These are phyloP conservation scores for Pseudofabraea citricarpa DNA, from an alignment of 2,329 filamentous ascomycete species.

Conservation along the genomic window DNA sequence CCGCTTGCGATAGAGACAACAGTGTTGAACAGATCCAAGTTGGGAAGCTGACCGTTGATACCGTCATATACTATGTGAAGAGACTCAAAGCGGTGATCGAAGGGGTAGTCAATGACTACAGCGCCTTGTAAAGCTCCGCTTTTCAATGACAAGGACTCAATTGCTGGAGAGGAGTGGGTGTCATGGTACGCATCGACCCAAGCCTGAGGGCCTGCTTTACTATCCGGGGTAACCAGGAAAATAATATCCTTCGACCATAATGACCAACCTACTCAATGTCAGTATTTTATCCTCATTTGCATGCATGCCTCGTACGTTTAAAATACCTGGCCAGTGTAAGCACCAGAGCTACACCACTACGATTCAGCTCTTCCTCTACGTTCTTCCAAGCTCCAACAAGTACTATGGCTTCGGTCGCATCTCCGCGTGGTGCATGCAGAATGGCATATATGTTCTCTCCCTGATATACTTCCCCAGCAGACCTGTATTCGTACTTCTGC, in stretches of 20 bases:
- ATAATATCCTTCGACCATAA: constrained; percentile 99
- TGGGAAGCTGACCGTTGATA: constrained; percentile 90
- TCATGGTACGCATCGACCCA: constrained; percentile 99
- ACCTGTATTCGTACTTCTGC: constrained; percentile 82
- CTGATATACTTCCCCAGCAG: constrained; percentile 66
- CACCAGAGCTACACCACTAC: constrained; percentile 80
- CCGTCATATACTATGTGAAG: constrained; percentile 93
- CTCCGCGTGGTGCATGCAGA: constrained; percentile 86
- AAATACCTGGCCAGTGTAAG: constrained; percentile 91
- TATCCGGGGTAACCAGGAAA: constrained; percentile 83
- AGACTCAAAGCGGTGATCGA: constrained; percentile 77
- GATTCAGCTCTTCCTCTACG: constrained; percentile 71
- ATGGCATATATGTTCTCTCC: constrained; percentile 94
- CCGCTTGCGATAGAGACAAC: constrained; percentile 81
- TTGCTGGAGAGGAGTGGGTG: constrained; percentile 65
- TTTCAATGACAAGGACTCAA: constrained; percentile 79
- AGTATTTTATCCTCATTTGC: constrained; percentile 2
- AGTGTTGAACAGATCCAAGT: constrained; percentile 93
- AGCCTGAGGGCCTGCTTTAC: constrained; percentile 83
- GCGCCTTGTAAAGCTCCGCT: constrained; percentile 90
- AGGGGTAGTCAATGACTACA: constrained; percentile 88
- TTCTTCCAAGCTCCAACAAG: constrained; percentile 87
- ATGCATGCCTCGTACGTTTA: constrained; percentile 52
- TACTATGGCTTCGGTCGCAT: constrained; percentile 96
- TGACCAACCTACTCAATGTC: constrained; percentile 66